Evolutionary conservation across 805 yeast species (phyloP), one percentile per base, ranked within the genome.

Genomic region (Komagataella phaffii): DNA sequence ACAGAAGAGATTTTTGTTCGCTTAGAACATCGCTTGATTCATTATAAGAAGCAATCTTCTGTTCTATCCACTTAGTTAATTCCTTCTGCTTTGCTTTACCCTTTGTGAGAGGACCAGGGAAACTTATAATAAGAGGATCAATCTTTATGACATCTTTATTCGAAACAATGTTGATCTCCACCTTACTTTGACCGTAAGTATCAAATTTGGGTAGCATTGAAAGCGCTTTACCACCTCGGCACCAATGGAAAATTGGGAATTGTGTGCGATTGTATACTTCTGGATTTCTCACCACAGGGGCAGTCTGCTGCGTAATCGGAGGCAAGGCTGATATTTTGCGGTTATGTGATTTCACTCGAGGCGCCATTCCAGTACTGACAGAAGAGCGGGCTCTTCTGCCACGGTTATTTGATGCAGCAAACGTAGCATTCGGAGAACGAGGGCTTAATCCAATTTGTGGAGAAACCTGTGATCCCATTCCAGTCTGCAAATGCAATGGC

Each of bases 201-300:
- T 64, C 61, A 43, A 68, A 64, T 1, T 67, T 56, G 6, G 82
- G 79, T 47, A 78, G 60, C 52, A 74, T 69, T 44, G 70, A 69
- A 3, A 75, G 73, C 17, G 76, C 59, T 48, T 69, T 73, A 6
- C 67, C 64, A 2, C 79, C 70, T 18, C 66, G 67, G 24, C 79
- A 70, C 85, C 93, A 88, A 53, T 75, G 72, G 61, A 87, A 84
- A 40, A 88, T 61, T 0, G 96, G 95, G 65, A 84, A 85, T 7
- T 24, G 21, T 12, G 49, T 44, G 7, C 49, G 17, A 30, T 47
- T 47, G 45, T 21, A 18, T 10, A 17, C 36, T 30, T 24, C 51
- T 24, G 40, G 23, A 45, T 14, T 17, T n/a, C 50, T 23, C 36
- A 17, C 30, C 3, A 23, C 36, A 30, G 51, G 24, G 46, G 50